A percentile compares a stretch with the other conserved stretches of the same genome.
phyloP scores from a whole-genome alignment of 106 monocot species.

The Phalaenopsis aphrodite region DNA sequence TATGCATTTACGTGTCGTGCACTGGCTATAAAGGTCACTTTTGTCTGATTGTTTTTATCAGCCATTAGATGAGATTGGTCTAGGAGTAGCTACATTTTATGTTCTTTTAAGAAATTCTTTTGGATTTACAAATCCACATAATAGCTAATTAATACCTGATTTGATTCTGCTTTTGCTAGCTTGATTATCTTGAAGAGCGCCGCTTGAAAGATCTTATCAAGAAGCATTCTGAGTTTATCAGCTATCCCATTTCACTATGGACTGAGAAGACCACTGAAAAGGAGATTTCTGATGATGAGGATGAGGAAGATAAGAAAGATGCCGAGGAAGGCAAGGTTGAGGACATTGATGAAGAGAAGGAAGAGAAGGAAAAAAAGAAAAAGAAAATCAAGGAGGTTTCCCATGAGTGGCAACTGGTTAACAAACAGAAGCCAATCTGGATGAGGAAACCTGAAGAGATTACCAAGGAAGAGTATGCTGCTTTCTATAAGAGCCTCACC shows the following conservation, averaged over 20 bases:
- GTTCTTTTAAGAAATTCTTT: too few species aligned
- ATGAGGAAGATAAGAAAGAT: conserved; percentile 75
- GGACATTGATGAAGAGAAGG: conserved; percentile 76
- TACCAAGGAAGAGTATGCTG: conserved; percentile 75
- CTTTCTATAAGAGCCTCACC: conserved; percentile 78
- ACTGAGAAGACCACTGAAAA: conserved; percentile 74
- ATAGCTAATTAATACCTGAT: background rate
- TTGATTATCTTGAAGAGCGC: conserved; percentile 73
- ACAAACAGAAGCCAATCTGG: conserved; percentile 87
- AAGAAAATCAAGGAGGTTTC: conserved; percentile 89
- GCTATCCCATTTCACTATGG: conserved; percentile 78
- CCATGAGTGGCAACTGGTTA: conserved; percentile 60
- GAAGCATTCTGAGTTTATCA: conserved; percentile 83
- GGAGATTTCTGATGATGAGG: conserved; percentile 79
- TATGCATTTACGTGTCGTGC: too few species aligned
- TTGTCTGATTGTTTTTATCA: too few species aligned
- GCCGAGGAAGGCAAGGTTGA: conserved; percentile 76
- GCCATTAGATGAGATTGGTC: too few species aligned
- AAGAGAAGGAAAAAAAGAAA: conserved; percentile 77
- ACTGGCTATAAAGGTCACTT: too few species aligned
- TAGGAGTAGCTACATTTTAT: too few species aligned
- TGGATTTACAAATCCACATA: background rate
- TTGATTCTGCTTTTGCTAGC: conserved; percentile 12
- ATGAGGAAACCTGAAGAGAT: conserved; percentile 86
- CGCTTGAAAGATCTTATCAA: conserved; percentile 70